Evolutionary conservation across 768 basidiomycete species (phyloP).

Genomic region (Crepidotus variabilis): DNA sequence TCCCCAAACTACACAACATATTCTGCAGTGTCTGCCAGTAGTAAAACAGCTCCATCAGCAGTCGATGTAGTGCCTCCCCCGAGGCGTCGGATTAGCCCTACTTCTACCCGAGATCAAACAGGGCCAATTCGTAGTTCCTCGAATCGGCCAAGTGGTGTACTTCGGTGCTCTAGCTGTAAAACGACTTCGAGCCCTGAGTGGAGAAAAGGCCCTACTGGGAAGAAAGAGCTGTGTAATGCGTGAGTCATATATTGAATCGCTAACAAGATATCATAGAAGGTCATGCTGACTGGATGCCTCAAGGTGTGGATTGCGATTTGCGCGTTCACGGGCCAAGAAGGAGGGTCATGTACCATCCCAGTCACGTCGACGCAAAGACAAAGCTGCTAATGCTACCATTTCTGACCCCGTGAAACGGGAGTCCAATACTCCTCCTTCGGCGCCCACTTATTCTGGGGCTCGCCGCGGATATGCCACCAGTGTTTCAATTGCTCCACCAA

Average conservation of each 20-base stretch:
- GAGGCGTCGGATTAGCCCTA: constrained; percentile 53
- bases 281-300: constrained; percentile 5
- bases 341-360: constrained; percentile 56
- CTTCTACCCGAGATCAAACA: constrained; percentile 43
- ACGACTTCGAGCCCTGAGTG: constrained; percentile 83
- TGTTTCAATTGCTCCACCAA: constrained; percentile 50
- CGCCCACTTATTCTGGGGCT: constrained; percentile 38
- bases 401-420: constrained; percentile 33
- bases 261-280: constrained; percentile 4
- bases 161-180: constrained; percentile 77
- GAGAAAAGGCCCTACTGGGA: constrained; percentile 87
- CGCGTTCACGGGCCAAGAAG: constrained; percentile 85
- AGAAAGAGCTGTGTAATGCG: constrained; percentile 93
- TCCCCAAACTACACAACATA: constrained; percentile 24
- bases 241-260: constrained; percentile 33
- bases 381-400: constrained; percentile 20
- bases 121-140: constrained; percentile 43
- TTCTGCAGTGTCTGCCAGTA: constrained; percentile 30
- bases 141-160: constrained; percentile 70
- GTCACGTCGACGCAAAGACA: constrained; percentile 65
- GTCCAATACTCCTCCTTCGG: constrained; percentile 36
- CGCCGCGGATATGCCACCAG: constrained; percentile 46
- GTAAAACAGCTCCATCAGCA: constrained; percentile 23
- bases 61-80: constrained; percentile 54
- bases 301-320: constrained; percentile 83